Base-by-base conservation (phyloP, 768 basidiomycete genomes). In the Galerina marginata region DNA sequence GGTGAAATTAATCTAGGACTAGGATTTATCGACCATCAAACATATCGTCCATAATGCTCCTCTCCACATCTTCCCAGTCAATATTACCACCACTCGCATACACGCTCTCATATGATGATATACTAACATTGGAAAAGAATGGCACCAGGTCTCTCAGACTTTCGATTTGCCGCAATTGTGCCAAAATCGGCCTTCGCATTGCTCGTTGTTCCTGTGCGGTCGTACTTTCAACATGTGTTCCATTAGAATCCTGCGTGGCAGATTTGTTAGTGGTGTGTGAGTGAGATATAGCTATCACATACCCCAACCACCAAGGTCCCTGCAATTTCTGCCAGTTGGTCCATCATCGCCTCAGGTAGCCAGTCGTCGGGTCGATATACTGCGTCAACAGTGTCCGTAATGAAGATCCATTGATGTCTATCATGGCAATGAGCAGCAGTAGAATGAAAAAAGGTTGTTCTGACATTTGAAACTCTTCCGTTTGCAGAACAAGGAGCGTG, bases 391-490 rank as follows among this genome's bases (percentile, higher is more conserved):
- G 96, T 99, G 73, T 99, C 96, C 2, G 95, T 97, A 44, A 98
- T 87, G 73, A 99, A 99, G 68, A 97, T 92, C 96, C 97, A 99
- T 79, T 99, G 95, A 72, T 99, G 92, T 71, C 91, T 93, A 65
- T 16, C 44, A 16, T 29, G 44, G 4, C 20, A 12, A 49, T 69
- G 9, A 71, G 56, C 47, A 6, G 56, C 49, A 51, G 52, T 46
- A 14, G 12, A 40, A 37, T 4, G 39, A 10, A 60, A 11, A 9
- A 45, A 29, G 33, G 36, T 60, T 23, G 43, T 16, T 52, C 78
- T 61, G 70, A 97, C 96, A 98, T 92, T 75, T 99, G 97, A 74
- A 99, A 99, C 72, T 99, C 96, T 70, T 96, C 94, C 0, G 94
- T 96, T 72, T 99, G 96, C 25, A 99, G 77, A 3, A 92, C 89